Evolutionary conservation across 257 asterid genomes (phyloP).

Genomic region (Misopates orontium): DNA sequence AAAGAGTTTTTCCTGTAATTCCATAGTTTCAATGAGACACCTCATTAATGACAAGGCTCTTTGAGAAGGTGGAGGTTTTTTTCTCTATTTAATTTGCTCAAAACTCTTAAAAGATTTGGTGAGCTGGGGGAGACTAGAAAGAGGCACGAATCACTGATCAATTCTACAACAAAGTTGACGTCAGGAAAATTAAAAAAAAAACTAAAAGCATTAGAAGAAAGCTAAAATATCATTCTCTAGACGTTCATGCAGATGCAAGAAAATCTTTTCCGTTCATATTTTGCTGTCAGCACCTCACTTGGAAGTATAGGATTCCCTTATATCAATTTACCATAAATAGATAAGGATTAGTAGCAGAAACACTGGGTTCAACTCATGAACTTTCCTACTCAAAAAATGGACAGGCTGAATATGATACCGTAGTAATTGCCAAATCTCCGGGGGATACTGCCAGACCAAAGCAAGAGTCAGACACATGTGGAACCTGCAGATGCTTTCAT

Average conservation of each 20-base stretch:
- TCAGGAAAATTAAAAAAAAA: no score
- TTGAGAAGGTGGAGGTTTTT: no score
- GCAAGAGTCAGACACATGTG: slow-evolving; percentile 70
- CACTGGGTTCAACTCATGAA: slow-evolving; percentile 4
- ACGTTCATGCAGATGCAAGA: no score
- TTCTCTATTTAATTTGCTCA: background rate
- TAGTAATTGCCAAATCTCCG: slow-evolving; percentile 81
- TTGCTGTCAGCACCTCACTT: slow-evolving; percentile 12
- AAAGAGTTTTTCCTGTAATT: no score
- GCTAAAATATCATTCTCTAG: no score
- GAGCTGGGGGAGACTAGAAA: background rate
- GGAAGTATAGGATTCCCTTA: slow-evolving; percentile 17
- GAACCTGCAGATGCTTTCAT: slow-evolving; percentile 49
- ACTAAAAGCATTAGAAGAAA: background rate
- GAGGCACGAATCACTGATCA: background rate
- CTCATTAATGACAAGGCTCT: no score
- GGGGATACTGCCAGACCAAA: slow-evolving; percentile 92
- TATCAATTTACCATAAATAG: slow-evolving; percentile 4
- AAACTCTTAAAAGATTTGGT: background rate
- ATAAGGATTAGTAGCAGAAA: slow-evolving; percentile 8
- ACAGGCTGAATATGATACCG: slow-evolving; percentile 51
- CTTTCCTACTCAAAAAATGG: slow-evolving; percentile 16
- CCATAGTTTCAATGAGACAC: no score
- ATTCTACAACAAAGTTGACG: no score
- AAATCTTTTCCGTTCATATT: background rate